Percentiles rank a stretch among this genome's conserved stretches.
Evolutionary conservation across 2,329 filamentous ascomycete genomes (phyloP).

Genomic region (Harringtonia lauricola): DNA sequence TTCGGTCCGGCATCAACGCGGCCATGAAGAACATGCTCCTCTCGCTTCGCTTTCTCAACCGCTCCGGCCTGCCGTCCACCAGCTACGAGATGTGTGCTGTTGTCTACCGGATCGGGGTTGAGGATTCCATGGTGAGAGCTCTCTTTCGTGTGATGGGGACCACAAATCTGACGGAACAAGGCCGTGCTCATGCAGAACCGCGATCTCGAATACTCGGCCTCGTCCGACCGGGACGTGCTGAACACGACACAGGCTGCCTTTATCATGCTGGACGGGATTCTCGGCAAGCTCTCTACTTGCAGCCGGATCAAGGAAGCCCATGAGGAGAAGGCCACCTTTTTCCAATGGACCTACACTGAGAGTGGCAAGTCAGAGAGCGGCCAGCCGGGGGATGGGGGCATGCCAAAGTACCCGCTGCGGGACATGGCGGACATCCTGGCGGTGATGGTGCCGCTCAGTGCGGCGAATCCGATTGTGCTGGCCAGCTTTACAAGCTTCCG

Average conservation of each 20-base stretch:
- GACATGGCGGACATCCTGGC: conserved; percentile 11
- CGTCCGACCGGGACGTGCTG: conserved; percentile 7
- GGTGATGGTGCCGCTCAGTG: conserved; percentile 9
- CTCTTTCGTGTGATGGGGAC: not conserved
- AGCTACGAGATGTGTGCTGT: conserved; percentile 10
- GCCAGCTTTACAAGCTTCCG: conserved; percentile 2
- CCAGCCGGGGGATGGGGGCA: no score
- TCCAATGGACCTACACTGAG: conserved; percentile 1
- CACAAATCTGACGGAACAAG: not conserved
- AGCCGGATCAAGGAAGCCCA: not conserved
- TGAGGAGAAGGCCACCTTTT: not conserved
- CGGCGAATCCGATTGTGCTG: conserved; percentile 8
- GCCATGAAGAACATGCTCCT: conserved; percentile 1
- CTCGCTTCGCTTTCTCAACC: not conserved
- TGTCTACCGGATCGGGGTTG: conserved; percentile 10
- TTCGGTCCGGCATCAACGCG: conserved; percentile 3
- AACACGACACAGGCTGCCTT: conserved; percentile 8
- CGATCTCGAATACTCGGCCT: conserved; percentile 8
- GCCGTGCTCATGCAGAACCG: conserved; percentile 9
- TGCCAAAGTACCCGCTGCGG: no score
- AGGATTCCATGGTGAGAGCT: conserved; percentile 10
- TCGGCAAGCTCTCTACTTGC: not conserved
- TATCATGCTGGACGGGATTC: conserved; percentile 2
- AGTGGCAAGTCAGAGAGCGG: not conserved
- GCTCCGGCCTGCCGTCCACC: not conserved